Base-by-base conservation (phyloP, 2,329 filamentous ascomycete species). In the Eutypella sp. region DNA sequence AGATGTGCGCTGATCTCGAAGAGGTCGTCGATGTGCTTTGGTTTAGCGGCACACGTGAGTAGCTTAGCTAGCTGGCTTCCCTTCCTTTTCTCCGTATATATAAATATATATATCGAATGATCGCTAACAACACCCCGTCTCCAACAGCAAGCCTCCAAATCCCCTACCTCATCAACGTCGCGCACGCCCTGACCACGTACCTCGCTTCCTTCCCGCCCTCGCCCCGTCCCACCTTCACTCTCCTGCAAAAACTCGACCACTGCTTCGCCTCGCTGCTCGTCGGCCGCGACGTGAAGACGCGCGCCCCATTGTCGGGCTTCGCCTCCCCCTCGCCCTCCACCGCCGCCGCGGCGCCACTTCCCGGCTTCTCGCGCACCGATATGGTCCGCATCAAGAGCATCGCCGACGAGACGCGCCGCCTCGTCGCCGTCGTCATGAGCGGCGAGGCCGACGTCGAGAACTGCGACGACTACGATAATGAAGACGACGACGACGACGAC, bases 371-470 rank as follows among this genome's bases (percentile, higher is more conserved):
- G 1, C 72, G 67, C 16, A 92, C 87, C 1, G 89, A 96, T 63
- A 95, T 93, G 75, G 89, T 97, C 7, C 79, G 92, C 34, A 85
- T 91, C 52, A 85, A 87, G 60, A 88, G 87, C 58, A 70, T 95
- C 24, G 87, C 90, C 0, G 87, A 95, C 60, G 79, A 84, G 53
- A 87, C 86, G 15, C 76, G 91, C 22, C 69, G 89, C 7, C 66
- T 81, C 5, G 80, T 92, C 47, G 79, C 89, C 1, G 82, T 87
- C 48, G 76, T 82, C 15, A 76, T 89, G 71, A 78, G 75, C 49
- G 72, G 70, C 44, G 76, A 76, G 47, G 64, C 69, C 41, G 68
- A 72, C 15, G 67, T 71, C 25, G 69, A 71, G 2, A 66, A 65
- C 3, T 66, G 67, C n/a, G 70, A 70, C 2, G 69, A 75, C 9